These are phyloP conservation scores for Phytophthora constricta DNA, from an alignment of 352 stramenopile genomes.

Conservation along the genomic window DNA sequence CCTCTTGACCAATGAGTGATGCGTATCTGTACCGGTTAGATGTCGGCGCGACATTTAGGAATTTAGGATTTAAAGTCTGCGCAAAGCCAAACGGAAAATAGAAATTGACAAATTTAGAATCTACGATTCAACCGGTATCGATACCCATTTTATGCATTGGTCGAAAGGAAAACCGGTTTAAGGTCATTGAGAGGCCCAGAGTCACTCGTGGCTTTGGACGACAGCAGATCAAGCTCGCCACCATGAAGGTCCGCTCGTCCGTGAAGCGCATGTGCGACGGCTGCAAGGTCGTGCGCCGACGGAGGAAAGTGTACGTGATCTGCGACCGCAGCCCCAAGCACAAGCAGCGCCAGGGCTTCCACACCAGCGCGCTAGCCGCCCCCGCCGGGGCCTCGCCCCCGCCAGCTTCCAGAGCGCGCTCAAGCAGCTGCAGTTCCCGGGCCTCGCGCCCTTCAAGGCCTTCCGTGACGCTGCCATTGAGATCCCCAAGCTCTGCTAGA, in stretches of 20 bases:
- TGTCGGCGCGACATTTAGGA: too few species aligned
- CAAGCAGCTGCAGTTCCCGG: slow-evolving; percentile 94
- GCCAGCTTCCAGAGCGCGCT: slow-evolving; percentile 93
- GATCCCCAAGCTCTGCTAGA: slow-evolving; percentile 76
- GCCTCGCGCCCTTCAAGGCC: slow-evolving; percentile 74
- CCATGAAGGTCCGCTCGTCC: slow-evolving; percentile 92
- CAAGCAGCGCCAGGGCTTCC: slow-evolving; percentile 94
- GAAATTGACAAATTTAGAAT: too few species aligned
- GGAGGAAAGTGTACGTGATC: slow-evolving; percentile 90
- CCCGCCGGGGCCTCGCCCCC: slow-evolving; percentile 75
- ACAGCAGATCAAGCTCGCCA: slow-evolving; percentile 23
- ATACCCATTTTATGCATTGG: too few species aligned
- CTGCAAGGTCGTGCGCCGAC: slow-evolving; percentile 91
- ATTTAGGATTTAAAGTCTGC: too few species aligned
- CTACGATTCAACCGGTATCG: too few species aligned
- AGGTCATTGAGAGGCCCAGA: slow-evolving; percentile 5
- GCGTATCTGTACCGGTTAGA: too few species aligned
- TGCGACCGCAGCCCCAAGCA: slow-evolving; percentile 92
- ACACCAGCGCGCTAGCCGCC: slow-evolving; percentile 66
- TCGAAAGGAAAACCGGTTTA: neutral
- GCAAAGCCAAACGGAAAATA: too few species aligned
- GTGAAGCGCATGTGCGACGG: slow-evolving; percentile 93
- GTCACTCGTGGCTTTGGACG: slow-evolving; percentile 33
- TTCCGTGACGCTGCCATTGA: slow-evolving; percentile 78
- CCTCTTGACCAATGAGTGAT: neutral